Percentiles rank a stretch among this genome's conserved stretches.
Evolutionary conservation across 106 monocot genomes (phyloP).

Genomic region (Dendrobium catenatum): DNA sequence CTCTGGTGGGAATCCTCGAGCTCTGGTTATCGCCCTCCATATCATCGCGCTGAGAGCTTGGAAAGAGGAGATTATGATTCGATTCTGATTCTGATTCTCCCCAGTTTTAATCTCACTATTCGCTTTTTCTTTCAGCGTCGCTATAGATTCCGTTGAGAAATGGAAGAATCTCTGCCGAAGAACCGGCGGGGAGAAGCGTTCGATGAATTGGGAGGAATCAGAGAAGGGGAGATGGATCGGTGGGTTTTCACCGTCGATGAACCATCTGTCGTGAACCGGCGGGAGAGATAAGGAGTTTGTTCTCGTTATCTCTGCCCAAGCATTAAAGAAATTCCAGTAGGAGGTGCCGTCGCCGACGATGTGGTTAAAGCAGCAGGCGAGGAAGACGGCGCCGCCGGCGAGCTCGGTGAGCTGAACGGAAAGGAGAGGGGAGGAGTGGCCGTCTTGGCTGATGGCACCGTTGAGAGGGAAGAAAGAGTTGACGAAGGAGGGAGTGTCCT

Average conservation of each 20-base stretch:
- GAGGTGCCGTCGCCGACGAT: constrained; percentile 55
- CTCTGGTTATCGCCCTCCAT: constrained; percentile 55
- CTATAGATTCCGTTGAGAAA: constrained; percentile 37
- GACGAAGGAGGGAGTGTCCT: constrained; percentile 31
- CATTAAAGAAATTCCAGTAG: constrained; percentile 67
- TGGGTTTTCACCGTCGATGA: constrained; percentile 26
- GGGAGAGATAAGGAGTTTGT: constrained; percentile 3
- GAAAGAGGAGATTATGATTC: constrained; percentile 26
- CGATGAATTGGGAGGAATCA: constrained; percentile 22
- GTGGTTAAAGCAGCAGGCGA: constrained; percentile 66
- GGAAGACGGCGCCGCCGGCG: constrained; percentile 48
- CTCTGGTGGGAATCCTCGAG: constrained; percentile 17
- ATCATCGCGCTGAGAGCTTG: constrained; percentile 45
- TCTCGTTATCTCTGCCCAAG: constrained; percentile 56
- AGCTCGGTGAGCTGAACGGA: constrained; percentile 67
- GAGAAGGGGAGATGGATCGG: constrained; percentile 55
- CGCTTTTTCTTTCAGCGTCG: constrained; percentile 43
- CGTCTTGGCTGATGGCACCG: constrained; percentile 46
- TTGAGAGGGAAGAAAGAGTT: constrained; percentile 42
- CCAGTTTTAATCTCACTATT: constrained; percentile 20
- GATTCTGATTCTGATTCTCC: not conserved
- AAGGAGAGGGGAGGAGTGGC: constrained; percentile 39
- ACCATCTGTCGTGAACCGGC: constrained; percentile 54
- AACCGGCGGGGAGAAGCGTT: constrained; percentile 17
- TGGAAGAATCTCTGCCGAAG: constrained; percentile 58